These are phyloP conservation scores for Kalmusia sp. DNA, from an alignment of 2,329 filamentous ascomycete species.

Conservation along the genomic window DNA sequence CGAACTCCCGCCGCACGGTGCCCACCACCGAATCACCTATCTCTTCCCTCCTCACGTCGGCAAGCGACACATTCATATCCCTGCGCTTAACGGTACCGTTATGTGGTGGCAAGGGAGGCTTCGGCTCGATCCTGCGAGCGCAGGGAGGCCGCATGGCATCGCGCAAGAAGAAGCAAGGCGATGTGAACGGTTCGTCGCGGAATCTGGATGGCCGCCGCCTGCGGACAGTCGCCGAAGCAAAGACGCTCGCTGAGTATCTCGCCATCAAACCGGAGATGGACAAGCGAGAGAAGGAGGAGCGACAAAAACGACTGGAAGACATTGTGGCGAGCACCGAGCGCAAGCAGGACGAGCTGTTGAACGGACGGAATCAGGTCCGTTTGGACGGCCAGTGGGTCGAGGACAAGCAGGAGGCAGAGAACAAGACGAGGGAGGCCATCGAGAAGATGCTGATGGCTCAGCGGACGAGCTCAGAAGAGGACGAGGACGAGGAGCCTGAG, in stretches of 20 bases:
- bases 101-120: slow-evolving; percentile 95
- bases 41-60: slow-evolving; percentile 65
- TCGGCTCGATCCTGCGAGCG: slow-evolving; percentile 94
- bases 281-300: slow-evolving; percentile 86
- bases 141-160: slow-evolving; percentile 98
- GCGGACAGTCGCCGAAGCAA: slow-evolving; percentile 92
- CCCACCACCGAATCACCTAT: slow-evolving; percentile 62
- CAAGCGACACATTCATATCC: slow-evolving; percentile 74
- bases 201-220: slow-evolving; percentile 91
- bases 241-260: slow-evolving; percentile 91
- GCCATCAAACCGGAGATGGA: slow-evolving; percentile 98
- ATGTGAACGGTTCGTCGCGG: slow-evolving; percentile 87
- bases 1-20: slow-evolving; percentile 77
- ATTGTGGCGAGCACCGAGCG: slow-evolving; percentile 85
- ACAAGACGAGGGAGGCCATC: slow-evolving; percentile 81
- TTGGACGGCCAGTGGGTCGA: slow-evolving; percentile 94
- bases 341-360: slow-evolving; percentile 81
- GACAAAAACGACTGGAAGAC: slow-evolving; percentile 83
- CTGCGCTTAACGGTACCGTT: slow-evolving; percentile 81
- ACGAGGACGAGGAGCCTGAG: slow-evolving; percentile 32
- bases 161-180: slow-evolving; percentile 84
- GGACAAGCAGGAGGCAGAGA: slow-evolving; percentile 86
- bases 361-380: slow-evolving; percentile 68
- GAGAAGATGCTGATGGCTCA: slow-evolving; percentile 57
- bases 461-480: slow-evolving; percentile 48